These are phyloP conservation scores for Suhomyces bolitotheri DNA, from an alignment of 1,139 yeast genomes.

Conservation along the genomic window DNA sequence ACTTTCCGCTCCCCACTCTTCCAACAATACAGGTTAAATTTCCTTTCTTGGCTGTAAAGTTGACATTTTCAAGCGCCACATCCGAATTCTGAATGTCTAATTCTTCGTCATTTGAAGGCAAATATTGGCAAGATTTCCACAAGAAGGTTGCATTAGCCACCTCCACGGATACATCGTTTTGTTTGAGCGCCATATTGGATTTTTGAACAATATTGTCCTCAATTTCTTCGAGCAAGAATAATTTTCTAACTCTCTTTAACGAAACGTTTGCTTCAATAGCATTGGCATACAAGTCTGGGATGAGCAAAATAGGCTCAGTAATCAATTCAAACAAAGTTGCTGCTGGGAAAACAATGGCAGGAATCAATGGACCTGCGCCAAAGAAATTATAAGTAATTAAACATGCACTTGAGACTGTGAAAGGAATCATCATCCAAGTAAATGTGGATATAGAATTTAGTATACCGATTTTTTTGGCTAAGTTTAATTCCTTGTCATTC, in stretches of 20 bases:
- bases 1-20: slow-evolving; percentile 31
- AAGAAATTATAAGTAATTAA: slow-evolving; percentile 30
- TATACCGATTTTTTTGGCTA: slow-evolving; percentile 33
- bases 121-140: slow-evolving; percentile 13
- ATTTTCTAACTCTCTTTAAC: slow-evolving; percentile 33
- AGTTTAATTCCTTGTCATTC: slow-evolving; percentile 37
- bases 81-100: slow-evolving; percentile 6
- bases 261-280: slow-evolving; percentile 37
- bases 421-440: slow-evolving; percentile 42
- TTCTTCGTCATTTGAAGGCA: slow-evolving; percentile 16
- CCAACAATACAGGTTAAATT: slow-evolving; percentile 32
- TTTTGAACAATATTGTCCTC: slow-evolving; percentile 22
- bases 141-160: slow-evolving; percentile 17
- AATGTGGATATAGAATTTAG: slow-evolving; percentile 33
- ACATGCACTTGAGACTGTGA: slow-evolving; percentile 35
- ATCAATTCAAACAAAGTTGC: slow-evolving; percentile 38
- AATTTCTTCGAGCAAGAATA: slow-evolving; percentile 37
- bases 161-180: slow-evolving; percentile 12
- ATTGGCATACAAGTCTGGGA: slow-evolving; percentile 34
- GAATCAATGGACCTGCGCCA: slow-evolving; percentile 31
- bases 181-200: slow-evolving; percentile 14
- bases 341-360: slow-evolving; percentile 43
- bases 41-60: slow-evolving; percentile 26
- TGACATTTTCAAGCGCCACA: slow-evolving; percentile 22
- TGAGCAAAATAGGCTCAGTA: slow-evolving; percentile 35